phyloP scores from a whole-genome alignment of 2,329 filamentous ascomycete species.

The Sporothrix mexicana region DNA sequence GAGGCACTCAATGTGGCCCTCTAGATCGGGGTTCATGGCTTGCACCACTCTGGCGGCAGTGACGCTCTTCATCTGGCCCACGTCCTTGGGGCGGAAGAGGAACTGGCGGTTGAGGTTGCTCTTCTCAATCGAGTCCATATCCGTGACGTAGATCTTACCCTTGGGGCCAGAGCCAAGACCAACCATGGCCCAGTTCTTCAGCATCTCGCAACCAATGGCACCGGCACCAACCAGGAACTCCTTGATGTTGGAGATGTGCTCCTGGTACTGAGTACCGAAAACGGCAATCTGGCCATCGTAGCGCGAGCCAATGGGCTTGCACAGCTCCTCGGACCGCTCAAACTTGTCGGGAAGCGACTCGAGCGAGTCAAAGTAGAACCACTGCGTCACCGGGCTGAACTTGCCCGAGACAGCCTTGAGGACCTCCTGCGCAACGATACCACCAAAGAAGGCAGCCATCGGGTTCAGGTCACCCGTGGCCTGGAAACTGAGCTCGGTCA shows the following conservation, averaged over 20 bases:
- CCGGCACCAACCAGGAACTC: conserved; percentile 96
- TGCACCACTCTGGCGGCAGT: conserved; percentile 88
- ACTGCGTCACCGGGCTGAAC: conserved; percentile 94
- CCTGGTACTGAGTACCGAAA: conserved; percentile 90
- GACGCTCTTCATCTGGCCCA: conserved; percentile 96
- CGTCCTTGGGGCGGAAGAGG: conserved; percentile 90
- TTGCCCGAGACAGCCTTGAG: conserved; percentile 97
- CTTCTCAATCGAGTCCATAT: conserved; percentile 99
- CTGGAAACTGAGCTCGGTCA: conserved; percentile 93
- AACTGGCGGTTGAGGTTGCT: conserved; percentile 98
- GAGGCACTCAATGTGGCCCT: conserved; percentile 81
- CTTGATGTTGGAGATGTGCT: conserved; percentile 87
- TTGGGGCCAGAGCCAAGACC: conserved; percentile 86
- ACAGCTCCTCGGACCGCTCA: conserved; percentile 81
- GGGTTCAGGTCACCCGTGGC: conserved; percentile 88
- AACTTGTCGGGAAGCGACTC: conserved; percentile 84
- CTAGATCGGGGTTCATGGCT: conserved; percentile 92
- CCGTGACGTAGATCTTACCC: conserved; percentile 89
- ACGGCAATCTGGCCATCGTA: conserved; percentile 98
- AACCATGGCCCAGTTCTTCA: conserved; percentile 99
- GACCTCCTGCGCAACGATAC: conserved; percentile 90
- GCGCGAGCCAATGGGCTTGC: conserved; percentile 80
- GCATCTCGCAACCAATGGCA: conserved; percentile 97
- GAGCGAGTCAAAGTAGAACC: conserved; percentile 97
- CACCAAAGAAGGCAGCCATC: conserved; percentile 94